Conservation (phyloP, 2,329 filamentous ascomycete species). For the Colletotrichum lini region DNA sequence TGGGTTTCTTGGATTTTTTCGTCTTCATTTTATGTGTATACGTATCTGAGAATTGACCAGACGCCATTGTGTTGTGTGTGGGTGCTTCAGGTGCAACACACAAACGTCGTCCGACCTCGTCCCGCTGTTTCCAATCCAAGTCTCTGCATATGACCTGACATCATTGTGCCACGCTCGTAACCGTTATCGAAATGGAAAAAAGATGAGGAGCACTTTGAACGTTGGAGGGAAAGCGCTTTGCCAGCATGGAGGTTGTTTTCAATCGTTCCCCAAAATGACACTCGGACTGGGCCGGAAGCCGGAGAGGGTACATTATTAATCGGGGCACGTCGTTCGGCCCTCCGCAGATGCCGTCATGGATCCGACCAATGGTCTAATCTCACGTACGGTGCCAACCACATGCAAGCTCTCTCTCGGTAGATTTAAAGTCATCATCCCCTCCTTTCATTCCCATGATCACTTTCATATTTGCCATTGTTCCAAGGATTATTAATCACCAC, state of each 20-base stretch:
- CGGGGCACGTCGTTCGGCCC: slow-evolving; percentile 27
- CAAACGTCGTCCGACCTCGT: background rate
- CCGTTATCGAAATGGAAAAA: background rate
- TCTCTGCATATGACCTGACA: too few species aligned
- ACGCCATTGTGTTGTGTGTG: too few species aligned
- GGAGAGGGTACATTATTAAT: slow-evolving; percentile 34
- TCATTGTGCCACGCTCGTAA: background rate
- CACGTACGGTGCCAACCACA: background rate
- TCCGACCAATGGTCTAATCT: slow-evolving; percentile 38
- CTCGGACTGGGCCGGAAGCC: slow-evolving; percentile 12
- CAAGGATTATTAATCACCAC: background rate
- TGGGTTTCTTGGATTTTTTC: too few species aligned
- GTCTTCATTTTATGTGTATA: too few species aligned
- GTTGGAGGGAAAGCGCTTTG: background rate
- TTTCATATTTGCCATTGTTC: background rate
- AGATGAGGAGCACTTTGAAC: background rate
- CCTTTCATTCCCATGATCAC: background rate
- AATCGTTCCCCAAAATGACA: background rate
- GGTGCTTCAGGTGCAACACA: too few species aligned
- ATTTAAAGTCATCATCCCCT: slow-evolving; percentile 20
- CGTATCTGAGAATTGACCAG: too few species aligned
- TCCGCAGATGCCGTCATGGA: slow-evolving; percentile 38
- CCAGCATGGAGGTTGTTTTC: background rate
- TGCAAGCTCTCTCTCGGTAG: background rate
- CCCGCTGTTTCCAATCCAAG: too few species aligned